These are phyloP conservation scores for Colletotrichum chlorophyti DNA, from an alignment of 2,329 filamentous ascomycete species.

Conservation along the genomic window DNA sequence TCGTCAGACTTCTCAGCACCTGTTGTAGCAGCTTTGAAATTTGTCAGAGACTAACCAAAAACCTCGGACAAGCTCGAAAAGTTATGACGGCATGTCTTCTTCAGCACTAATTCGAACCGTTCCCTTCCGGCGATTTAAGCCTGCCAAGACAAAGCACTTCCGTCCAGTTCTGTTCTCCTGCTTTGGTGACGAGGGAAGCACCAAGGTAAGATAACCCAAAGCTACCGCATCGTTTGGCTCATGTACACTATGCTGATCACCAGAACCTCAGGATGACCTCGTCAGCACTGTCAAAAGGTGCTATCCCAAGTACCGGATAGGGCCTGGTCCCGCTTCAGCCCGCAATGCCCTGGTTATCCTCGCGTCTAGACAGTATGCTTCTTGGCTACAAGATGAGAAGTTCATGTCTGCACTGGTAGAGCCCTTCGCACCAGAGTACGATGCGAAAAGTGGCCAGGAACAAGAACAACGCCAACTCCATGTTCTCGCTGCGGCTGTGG, in stretches of 20 bases:
- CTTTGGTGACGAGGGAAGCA: conserved; percentile 6
- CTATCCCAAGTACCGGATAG: too few species aligned
- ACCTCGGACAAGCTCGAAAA: too few species aligned
- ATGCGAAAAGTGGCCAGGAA: too few species aligned
- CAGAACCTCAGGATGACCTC: background rate
- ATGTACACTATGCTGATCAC: background rate
- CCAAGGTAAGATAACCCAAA: background rate
- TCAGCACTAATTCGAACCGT: too few species aligned
- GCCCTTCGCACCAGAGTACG: conserved; percentile 13
- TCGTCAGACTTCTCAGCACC: too few species aligned
- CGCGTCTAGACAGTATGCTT: conserved; percentile 54
- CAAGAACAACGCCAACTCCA: conserved; percentile 42
- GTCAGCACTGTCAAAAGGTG: background rate
- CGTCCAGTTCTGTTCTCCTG: conserved; percentile 11
- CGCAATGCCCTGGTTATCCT: conserved; percentile 56
- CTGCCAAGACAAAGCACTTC: too few species aligned
- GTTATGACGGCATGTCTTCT: too few species aligned
- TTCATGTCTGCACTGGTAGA: conserved; percentile 43
- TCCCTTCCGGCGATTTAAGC: too few species aligned
- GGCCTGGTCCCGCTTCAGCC: too few species aligned
- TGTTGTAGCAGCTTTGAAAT: too few species aligned
- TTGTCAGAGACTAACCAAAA: too few species aligned
- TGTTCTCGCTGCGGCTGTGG: conserved; percentile 62
- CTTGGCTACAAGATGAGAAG: conserved; percentile 51
- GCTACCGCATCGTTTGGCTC: background rate